Evolutionary conservation across 768 basidiomycete genomes (phyloP).

Genomic region (Glaciozyma martinii): DNA sequence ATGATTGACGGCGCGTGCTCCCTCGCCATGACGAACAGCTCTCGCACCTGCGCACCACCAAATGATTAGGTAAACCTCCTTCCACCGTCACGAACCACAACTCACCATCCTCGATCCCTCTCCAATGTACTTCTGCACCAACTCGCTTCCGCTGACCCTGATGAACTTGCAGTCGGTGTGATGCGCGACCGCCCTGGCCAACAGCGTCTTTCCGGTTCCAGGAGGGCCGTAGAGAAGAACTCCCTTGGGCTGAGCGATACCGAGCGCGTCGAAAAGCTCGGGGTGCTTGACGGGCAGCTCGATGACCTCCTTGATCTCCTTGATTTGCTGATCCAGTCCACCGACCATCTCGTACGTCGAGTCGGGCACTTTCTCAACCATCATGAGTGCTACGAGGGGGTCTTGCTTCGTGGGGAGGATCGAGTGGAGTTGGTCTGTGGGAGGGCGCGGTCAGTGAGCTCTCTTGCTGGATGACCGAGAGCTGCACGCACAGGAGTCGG

Average conservation of each 20-base stretch:
- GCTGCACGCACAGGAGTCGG: constrained; percentile 54
- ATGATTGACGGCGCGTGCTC: constrained; percentile 97
- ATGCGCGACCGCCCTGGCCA: constrained; percentile 91
- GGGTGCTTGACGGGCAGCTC: constrained; percentile 96
- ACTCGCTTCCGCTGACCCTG: constrained; percentile 81
- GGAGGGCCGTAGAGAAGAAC: constrained; percentile 92
- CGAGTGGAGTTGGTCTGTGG: constrained; percentile 79
- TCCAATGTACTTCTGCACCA: constrained; percentile 97
- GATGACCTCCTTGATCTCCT: constrained; percentile 98
- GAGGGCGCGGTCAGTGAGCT: not conserved
- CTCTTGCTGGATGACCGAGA: not conserved
- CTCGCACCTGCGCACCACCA: constrained; percentile 44
- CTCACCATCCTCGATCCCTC: constrained; percentile 88
- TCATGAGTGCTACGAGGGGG: constrained; percentile 96
- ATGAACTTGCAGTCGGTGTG: constrained; percentile 98
- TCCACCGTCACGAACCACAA: too few relatives aligned
- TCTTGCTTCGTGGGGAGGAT: constrained; percentile 96
- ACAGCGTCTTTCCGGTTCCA: constrained; percentile 89
- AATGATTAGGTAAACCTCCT: not conserved
- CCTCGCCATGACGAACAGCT: constrained; percentile 95
- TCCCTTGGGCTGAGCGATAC: constrained; percentile 95
- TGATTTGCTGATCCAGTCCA: constrained; percentile 93
- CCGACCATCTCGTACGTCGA: constrained; percentile 99
- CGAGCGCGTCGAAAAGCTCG: constrained; percentile 88
- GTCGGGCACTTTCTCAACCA: constrained; percentile 99